A percentile compares a stretch with the other conserved stretches of the same genome.
Evolutionary conservation across 768 basidiomycete species (phyloP).

Genomic region (Lepiota venenata): DNA sequence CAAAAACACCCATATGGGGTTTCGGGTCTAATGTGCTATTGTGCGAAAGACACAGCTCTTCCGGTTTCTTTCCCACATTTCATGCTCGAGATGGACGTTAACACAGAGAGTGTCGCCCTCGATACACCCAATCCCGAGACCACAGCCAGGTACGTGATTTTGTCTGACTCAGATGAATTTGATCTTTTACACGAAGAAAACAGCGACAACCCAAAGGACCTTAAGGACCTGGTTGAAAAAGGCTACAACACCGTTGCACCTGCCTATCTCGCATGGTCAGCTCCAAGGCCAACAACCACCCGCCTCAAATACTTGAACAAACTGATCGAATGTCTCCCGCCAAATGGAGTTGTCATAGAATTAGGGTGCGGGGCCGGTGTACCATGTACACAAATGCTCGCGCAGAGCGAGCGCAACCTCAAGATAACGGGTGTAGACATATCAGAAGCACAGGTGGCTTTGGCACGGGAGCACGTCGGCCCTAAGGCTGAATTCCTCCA

Average conservation of each 20-base stretch:
- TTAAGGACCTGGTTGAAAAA: slow-evolving; percentile 2
- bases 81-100: too few relatives aligned
- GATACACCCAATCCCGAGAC: too few relatives aligned
- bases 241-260: slow-evolving; percentile 17
- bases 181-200: too few relatives aligned
- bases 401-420: slow-evolving; percentile 15
- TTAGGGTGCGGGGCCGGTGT: slow-evolving; percentile 28
- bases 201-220: background rate
- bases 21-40: too few relatives aligned
- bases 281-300: slow-evolving; percentile 18
- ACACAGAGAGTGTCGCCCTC: too few relatives aligned
- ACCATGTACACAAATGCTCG: slow-evolving; percentile 20
- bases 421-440: slow-evolving; percentile 26
- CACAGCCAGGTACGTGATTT: too few relatives aligned
- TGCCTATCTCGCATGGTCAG: slow-evolving; percentile 16
- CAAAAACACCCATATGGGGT: too few relatives aligned
- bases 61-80: too few relatives aligned
- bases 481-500: slow-evolving; percentile 22
- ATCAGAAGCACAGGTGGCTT: slow-evolving; percentile 23
- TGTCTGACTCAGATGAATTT: too few relatives aligned
- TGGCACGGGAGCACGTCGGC: slow-evolving; percentile 19
- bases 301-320: slow-evolving; percentile 17
- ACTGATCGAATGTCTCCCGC: slow-evolving; percentile 16
- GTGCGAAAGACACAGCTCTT: too few relatives aligned
- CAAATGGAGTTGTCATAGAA: slow-evolving; percentile 21